Base-by-base conservation (phyloP, 805 yeast species). In the Phaffomyces thermotolerans region DNA sequence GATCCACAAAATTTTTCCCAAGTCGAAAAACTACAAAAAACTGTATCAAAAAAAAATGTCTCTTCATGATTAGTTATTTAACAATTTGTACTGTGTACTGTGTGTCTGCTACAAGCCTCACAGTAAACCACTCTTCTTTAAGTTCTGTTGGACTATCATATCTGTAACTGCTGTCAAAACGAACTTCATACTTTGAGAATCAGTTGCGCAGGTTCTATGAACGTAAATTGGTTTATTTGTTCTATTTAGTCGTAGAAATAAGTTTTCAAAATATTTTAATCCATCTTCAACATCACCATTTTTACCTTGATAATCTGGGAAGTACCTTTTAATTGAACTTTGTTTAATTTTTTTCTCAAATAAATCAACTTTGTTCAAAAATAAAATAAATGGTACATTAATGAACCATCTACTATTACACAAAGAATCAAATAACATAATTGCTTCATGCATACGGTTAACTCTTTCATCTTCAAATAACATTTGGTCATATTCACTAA, bases 171-270 rank as follows among this genome's bases (percentile, higher is more conserved):
- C 96, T 4, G 85, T 77, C 44, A 93, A 71, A 15, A 93, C 96
- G 57, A 90, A 91, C 57, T 77, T 75, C 96, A 93, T 93, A 25
- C 89, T 77, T 43, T 77, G 71, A 0, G 95, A 78, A 61, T 93
- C 98, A 0, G 99, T 93, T 0, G 99, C 99, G 66, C 97, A 89
- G 1, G 99, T 93, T 51, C 89, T 69, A 65, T 89, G 96, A 20
- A 87, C 84, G 59, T 93, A 93, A 29, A 93, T 75, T n/a, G 89
- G 91, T 38, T 77, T 73, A 29, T 78, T 74, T 4, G 73, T 61
- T 48, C 76, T 68, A 60, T 89, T 87, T 47, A 85, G 61, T 42
- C 75, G 68, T 45, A 82, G 57, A 52, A 89, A 86, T 40, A 77
- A 65, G 35, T 68, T 67, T 56, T 85, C 95, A 58, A 91, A 84